Base-by-base conservation (phyloP, 768 basidiomycete genomes). In the Sporobolomyces pararoseus region DNA sequence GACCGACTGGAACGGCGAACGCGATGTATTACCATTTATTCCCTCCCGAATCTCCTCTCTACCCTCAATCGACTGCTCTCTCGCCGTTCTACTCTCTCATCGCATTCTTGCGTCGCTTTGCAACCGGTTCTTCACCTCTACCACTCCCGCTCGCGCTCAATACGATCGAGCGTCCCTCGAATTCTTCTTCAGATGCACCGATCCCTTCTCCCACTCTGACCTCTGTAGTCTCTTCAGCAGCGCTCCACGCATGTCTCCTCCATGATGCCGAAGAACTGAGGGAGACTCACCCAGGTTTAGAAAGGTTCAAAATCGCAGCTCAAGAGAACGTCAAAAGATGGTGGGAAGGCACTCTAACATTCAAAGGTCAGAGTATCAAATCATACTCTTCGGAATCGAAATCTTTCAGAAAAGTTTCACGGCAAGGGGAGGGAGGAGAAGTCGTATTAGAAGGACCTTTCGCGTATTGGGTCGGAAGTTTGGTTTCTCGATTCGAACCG, bases 1-100 rank as follows among this genome's bases (percentile, higher is more conserved):
- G 71, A 3, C 91, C 92, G 6, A 84, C 85, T 58, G 92, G 92
- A 31, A 95, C 92, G n/a, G 93, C 92, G 50, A 97, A 98, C 78
- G 95, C 95, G 0, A 83, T 96, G 39, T 93, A 88, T 79, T 83
- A 85, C 9, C 87, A 89, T 10, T 80, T 92, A 34, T 94, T 89
- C 79, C 86, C 86, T 0, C 84, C 85, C 0, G 65, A 70, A 29
- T 46, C 53, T 12, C 32, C 63, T 21, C 7, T 35, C 19, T 68
- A 60, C 66, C 65, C 31, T 14, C 12, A 32, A 32, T 1, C 44
- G 17, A 7, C 37, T 0, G 52, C 50, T 23, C 59, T 55, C 31
- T 39, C 52, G 0, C 47, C 60, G 12, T 49, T 70, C 53, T 57
- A 70, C 46, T 70, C 69, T 3, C 46, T 70, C 47, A 35, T 70